A percentile compares a stretch with the other conserved stretches of the same genome.
Conservation (phyloP, 768 basidiomycete species). For the Podaxis pistillaris region DNA sequence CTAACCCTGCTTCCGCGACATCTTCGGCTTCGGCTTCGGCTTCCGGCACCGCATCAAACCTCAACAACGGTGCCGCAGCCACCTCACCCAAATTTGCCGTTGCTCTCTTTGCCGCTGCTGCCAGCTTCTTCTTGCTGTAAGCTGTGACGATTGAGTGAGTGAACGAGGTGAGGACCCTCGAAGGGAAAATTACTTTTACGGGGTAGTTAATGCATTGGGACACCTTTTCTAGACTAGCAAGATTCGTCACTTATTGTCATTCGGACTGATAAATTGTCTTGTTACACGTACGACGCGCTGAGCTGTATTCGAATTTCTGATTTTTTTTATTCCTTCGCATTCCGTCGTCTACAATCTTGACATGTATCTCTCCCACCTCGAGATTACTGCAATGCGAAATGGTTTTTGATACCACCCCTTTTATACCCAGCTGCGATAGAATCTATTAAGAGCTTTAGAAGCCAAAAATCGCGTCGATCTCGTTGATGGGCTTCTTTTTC, state of each 20-base stretch:
- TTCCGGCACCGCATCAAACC: constrained; percentile 17
- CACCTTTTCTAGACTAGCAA: constrained; percentile 14
- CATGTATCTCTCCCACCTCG: constrained; percentile 6
- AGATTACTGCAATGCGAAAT: constrained; percentile 2
- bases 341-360: constrained; percentile 7
- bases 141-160: not conserved
- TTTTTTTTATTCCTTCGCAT: constrained; percentile 16
- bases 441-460: constrained; percentile 21
- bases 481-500: constrained; percentile 45
- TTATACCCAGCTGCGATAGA: constrained; percentile 15
- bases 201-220: constrained; percentile 12
- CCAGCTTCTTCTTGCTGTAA: constrained; percentile 51
- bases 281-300: constrained; percentile 18
- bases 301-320: constrained; percentile 18
- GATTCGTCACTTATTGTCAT: constrained; percentile 6
- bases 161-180: constrained; percentile 12
- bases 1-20: constrained; percentile 17
- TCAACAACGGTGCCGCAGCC: constrained; percentile 41
- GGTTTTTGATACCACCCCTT: constrained; percentile 20
- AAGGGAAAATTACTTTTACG: constrained; percentile 6
- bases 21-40: constrained; percentile 25
- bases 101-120: constrained; percentile 43
- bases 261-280: not conserved
- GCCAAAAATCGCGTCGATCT: constrained; percentile 72
- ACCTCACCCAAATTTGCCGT: constrained; percentile 47